Evolutionary conservation across 2,329 filamentous ascomycete genomes (phyloP).

Genomic region (Cordyceps javanica): DNA sequence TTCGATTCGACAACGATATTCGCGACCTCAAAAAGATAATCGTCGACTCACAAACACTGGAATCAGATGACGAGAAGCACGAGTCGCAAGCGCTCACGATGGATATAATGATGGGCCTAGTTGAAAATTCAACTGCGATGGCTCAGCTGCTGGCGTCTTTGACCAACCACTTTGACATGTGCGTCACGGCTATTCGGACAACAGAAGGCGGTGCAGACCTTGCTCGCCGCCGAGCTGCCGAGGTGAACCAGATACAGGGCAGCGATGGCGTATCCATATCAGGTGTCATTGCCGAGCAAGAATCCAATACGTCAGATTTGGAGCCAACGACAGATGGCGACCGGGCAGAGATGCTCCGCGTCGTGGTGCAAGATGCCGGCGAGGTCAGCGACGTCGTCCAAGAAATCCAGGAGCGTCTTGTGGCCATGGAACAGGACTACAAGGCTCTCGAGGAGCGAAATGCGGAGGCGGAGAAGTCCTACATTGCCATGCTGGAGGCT

Average conservation of each 20-base stretch:
- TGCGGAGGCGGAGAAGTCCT: constrained; percentile 40
- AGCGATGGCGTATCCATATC: constrained; percentile 55
- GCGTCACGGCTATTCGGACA: constrained; percentile 82
- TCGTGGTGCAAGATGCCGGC: constrained; percentile 66
- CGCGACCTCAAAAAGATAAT: constrained; percentile 56
- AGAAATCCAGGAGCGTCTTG: constrained; percentile 68
- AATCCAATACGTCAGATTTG: constrained; percentile 43
- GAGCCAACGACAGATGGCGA: constrained; percentile 71
- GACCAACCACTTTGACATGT: constrained; percentile 86
- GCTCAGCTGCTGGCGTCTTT: constrained; percentile 74
- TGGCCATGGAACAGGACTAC: constrained; percentile 70
- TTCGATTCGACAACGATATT: constrained; percentile 69
- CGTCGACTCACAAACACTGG: constrained; percentile 31
- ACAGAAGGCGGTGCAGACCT: constrained; percentile 74
- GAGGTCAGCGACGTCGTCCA: constrained; percentile 61
- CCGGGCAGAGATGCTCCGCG: constrained; percentile 72
- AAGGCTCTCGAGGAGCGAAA: constrained; percentile 58
- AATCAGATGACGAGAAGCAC: constrained; percentile 26
- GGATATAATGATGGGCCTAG: constrained; percentile 54
- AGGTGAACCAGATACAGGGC: constrained; percentile 46
- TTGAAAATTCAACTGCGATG: constrained; percentile 74
- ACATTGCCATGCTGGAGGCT: constrained; percentile 54
- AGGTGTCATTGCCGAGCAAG: constrained; percentile 56
- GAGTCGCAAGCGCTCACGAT: constrained; percentile 34
- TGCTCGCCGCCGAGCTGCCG: constrained; percentile 62